phyloP scores from a whole-genome alignment of 306 rosid species.

The Acmispon strigosus region DNA sequence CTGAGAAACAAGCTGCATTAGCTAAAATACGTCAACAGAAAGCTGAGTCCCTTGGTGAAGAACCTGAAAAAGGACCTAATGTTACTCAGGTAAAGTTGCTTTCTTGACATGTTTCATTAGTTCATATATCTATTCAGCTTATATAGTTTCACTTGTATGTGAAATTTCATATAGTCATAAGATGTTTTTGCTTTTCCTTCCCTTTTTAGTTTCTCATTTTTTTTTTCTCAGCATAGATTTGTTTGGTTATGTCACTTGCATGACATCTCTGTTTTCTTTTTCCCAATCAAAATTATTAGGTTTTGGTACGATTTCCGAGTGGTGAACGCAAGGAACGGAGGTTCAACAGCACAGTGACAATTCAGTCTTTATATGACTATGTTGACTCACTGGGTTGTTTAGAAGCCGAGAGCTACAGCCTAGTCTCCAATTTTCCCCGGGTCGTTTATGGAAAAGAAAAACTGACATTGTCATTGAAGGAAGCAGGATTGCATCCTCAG shows the following conservation, averaged over 20 bases:
- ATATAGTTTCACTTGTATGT: neutral
- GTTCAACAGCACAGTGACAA: constrained; percentile 56
- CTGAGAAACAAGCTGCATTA: constrained; percentile 73
- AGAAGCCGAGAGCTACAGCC: constrained; percentile 57
- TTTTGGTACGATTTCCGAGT: constrained; percentile 86
- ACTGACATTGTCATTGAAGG: constrained; percentile 58
- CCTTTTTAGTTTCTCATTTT: neutral
- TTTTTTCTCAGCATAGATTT: neutral
- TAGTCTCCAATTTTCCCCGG: constrained; percentile 92
- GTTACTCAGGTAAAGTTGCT: constrained; percentile 68
- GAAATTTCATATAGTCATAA: neutral
- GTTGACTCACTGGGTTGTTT: constrained; percentile 85
- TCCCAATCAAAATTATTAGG: constrained; percentile 39
- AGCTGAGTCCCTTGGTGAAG: constrained; percentile 78
- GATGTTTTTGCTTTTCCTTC: neutral
- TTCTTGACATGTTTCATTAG: neutral
- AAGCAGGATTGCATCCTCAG: constrained; percentile 93
- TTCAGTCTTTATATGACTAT: constrained; percentile 75
- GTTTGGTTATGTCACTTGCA: neutral
- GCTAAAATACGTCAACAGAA: constrained; percentile 75
- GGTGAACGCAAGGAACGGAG: constrained; percentile 96
- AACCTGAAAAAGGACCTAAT: constrained; percentile 90
- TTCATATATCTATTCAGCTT: neutral
- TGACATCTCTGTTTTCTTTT: neutral
- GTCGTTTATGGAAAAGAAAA: constrained; percentile 69